A percentile compares a stretch with the other conserved stretches of the same genome.
Conservation (phyloP, 208 protist species). For the Kentomonas sorsogonicus region DNA sequence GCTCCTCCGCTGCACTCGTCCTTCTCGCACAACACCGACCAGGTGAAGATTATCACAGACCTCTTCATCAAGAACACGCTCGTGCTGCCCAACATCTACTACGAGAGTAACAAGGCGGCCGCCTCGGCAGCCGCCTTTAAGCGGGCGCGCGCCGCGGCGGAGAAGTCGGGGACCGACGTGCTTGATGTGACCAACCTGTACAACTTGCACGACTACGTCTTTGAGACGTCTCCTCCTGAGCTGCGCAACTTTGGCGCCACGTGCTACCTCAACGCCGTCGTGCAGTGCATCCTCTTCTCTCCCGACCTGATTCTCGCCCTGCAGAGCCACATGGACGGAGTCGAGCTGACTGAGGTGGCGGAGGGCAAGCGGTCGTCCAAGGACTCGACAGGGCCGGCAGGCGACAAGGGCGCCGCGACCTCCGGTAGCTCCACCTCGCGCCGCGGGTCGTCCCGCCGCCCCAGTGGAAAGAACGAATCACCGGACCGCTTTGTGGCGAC, state of each 20-base stretch:
- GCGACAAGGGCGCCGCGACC: conserved; percentile 4
- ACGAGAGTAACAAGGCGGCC: neutral
- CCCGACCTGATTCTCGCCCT: conserved; percentile 39
- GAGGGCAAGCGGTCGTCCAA: neutral
- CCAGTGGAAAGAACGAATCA: too few relatives aligned
- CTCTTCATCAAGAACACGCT: neutral
- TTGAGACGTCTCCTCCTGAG: conserved; percentile 25
- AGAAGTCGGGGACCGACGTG: neutral
- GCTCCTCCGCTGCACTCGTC: too few relatives aligned
- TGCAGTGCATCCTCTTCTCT: conserved; percentile 90
- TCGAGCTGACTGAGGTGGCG: neutral
- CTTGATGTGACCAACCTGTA: neutral
- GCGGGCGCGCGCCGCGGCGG: neutral
- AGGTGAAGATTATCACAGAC: neutral
- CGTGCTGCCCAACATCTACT: neutral
- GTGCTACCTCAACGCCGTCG: conserved; percentile 94
- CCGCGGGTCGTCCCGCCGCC: too few relatives aligned
- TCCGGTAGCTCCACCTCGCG: neutral
- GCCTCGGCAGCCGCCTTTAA: neutral
- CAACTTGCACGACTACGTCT: neutral
- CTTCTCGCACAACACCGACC: too few relatives aligned
- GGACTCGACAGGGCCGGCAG: neutral
- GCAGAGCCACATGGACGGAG: conserved; percentile 3
- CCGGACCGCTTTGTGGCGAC: conserved; percentile 23
- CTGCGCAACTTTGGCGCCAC: conserved; percentile 92